Evolutionary conservation across 1,284 basidiomycete species (phyloP), one percentile per base, ranked within the genome.

Genomic region (Violaceomyces palustris): DNA sequence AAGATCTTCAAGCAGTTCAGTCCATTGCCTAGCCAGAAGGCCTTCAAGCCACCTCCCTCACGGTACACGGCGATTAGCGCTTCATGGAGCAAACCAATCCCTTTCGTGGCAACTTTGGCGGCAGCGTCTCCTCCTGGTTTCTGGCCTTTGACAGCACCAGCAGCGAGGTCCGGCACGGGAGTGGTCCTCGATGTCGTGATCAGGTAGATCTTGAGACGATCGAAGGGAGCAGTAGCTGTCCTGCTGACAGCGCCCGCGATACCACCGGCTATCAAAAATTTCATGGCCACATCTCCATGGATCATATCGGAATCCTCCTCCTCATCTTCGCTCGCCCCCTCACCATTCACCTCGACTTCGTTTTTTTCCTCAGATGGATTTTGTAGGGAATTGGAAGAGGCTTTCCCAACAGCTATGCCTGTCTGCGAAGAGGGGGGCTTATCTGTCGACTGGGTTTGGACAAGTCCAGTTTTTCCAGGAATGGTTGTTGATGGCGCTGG

Each of bases 191-290:
- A 68, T 80, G 80, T 32, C 4, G 93, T 98, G 58, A 98, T 98
- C 45, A 99, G 81, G 75, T 94, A 98, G 44, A 99, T 83, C 76
- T 96, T 99, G 37, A 99, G 78, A 45, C 94, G 83, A 75, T 99
- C 94, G 62, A 98, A 97, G 0, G 94, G 94, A 5, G 94, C 94
- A 0, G 94, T 99, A 48, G 89, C 91, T 27, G 91, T 88, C 56
- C 94, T 80, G 15, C 92, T 97, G 17, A 97, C 92, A 86, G 87
- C 88, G 42, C 93, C 93, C 12, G 93, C 94, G 14, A 94, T 78
- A 14, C 93, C 93, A 29, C 94, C 93, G 1, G 93, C 94, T 11
- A 91, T 75, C 33, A 98, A 80, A 75, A 94, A 98, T 69, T 86
- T 87, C 73, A 89, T 76, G 2, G 91, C 86, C 1, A 86, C 84